Evolutionary conservation across 352 stramenopile genomes (phyloP).

Genomic region (Hyaloperonospora arabidopsidis): DNA sequence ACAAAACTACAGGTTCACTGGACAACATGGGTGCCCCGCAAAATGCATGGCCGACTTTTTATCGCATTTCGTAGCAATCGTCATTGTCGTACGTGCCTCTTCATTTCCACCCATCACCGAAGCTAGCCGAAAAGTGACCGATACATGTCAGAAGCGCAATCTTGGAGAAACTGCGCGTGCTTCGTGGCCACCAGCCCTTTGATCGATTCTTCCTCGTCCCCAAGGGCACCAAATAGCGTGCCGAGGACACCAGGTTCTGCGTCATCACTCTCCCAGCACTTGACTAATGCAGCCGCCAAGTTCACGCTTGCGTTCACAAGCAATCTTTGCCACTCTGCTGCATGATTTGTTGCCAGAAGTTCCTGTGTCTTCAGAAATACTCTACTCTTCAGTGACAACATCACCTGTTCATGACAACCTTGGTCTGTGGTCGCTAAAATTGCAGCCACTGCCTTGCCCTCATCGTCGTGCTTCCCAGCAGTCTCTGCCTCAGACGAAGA

Average conservation of each 20-base stretch:
- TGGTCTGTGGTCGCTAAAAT: slow-evolving; percentile 19
- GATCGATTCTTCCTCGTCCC: slow-evolving; percentile 31
- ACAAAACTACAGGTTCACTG: too few species aligned
- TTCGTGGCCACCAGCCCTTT: slow-evolving; percentile 31
- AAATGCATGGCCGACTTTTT: neutral
- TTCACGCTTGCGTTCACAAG: slow-evolving; percentile 34
- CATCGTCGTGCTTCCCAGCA: slow-evolving; percentile 4
- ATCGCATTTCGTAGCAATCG: neutral
- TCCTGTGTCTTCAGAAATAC: slow-evolving; percentile 15
- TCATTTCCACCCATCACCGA: neutral
- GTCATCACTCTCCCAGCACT: slow-evolving; percentile 37
- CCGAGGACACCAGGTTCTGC: slow-evolving; percentile 15
- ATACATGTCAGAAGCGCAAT: slow-evolving; percentile 21
- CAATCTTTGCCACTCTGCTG: slow-evolving; percentile 25
- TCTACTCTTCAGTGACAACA: slow-evolving; percentile 19
- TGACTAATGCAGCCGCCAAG: slow-evolving; percentile 32
- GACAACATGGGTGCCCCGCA: too few species aligned
- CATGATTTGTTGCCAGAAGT: slow-evolving; percentile 15
- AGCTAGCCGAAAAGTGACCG: slow-evolving; percentile 19
- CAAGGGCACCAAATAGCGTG: slow-evolving; percentile 33
- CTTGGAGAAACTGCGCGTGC: slow-evolving; percentile 31
- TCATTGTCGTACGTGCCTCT: neutral
- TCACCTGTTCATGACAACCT: slow-evolving; percentile 23
- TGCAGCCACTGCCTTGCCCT: slow-evolving; percentile 7
- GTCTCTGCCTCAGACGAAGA: neutral